Conservation (phyloP, 495 filamentous ascomycete species). For the Aspergillus bertholletiae region DNA sequence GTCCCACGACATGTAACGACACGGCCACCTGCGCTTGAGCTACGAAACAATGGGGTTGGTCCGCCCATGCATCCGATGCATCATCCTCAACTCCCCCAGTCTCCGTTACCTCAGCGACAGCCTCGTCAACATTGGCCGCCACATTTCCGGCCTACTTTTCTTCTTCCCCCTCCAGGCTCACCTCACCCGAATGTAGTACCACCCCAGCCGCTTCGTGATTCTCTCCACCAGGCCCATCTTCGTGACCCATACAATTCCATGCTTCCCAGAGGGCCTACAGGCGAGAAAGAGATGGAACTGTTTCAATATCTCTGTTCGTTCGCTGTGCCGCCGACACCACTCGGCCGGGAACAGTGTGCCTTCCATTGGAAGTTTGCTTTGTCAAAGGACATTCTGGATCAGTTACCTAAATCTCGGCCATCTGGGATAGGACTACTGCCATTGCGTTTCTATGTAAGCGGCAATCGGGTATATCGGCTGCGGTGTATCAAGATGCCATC, state of each 20-base stretch:
- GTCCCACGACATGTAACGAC: not conserved
- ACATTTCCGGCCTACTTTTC: not conserved
- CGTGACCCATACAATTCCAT: constrained; percentile 50
- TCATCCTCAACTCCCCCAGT: not conserved
- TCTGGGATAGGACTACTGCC: constrained; percentile 9
- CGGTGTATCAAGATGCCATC: constrained; percentile 36
- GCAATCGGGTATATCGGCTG: constrained; percentile 36
- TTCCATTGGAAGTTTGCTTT: constrained; percentile 31
- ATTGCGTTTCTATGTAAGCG: constrained; percentile 20
- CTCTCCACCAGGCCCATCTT: constrained; percentile 56
- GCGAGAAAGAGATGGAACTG: constrained; percentile 18
- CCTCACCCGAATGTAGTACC: constrained; percentile 35
- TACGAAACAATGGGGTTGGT: not conserved
- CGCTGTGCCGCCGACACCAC: constrained; percentile 31
- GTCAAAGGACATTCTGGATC: constrained; percentile 9
- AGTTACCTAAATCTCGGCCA: constrained; percentile 14
- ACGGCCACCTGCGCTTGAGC: not conserved
- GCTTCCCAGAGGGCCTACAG: constrained; percentile 9
- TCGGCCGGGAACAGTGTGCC: constrained; percentile 18
- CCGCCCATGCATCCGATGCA: not conserved
- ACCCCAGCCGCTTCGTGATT: constrained; percentile 39
- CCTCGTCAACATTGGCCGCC: not conserved
- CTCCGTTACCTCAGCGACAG: not conserved
- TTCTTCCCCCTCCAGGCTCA: constrained; percentile 31
- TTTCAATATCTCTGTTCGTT: constrained; percentile 49